phyloP scores from a whole-genome alignment of 2,329 filamentous ascomycete genomes.

The Fusarium dimerum region DNA sequence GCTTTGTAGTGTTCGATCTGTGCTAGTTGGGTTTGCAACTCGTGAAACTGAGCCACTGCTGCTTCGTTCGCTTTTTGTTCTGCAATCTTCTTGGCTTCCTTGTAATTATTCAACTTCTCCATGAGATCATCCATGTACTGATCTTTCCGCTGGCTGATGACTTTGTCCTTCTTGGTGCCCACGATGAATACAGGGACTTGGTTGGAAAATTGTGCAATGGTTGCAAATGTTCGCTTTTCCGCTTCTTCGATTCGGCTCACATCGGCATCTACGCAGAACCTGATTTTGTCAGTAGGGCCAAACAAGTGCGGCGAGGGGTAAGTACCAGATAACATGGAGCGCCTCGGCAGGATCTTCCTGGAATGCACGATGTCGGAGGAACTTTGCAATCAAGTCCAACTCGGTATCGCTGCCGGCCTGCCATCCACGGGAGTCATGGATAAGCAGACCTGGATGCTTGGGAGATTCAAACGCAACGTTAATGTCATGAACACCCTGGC shows the following conservation, averaged over 20 bases:
- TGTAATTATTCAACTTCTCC: conserved; percentile 27
- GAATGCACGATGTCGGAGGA: conserved; percentile 26
- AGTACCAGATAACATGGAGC: conserved; percentile 27
- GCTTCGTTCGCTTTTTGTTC: conserved; percentile 22
- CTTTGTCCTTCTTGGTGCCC: conserved; percentile 29
- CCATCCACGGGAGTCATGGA: conserved; percentile 29
- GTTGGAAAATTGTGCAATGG: conserved; percentile 27
- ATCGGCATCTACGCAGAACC: conserved; percentile 29
- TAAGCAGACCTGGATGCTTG: conserved; percentile 24
- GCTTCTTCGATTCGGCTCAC: conserved; percentile 29
- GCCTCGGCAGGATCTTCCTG: conserved; percentile 27
- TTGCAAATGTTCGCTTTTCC: conserved; percentile 28
- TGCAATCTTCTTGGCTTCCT: conserved; percentile 23
- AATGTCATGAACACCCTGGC: conserved; percentile 28
- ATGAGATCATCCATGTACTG: conserved; percentile 24
- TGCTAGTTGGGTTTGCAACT: conserved; percentile 22
- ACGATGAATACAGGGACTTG: conserved; percentile 28
- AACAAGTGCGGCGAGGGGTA: rapidly evolving
- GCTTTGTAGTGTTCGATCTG: conserved; percentile 31
- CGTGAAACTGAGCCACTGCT: conserved; percentile 23
- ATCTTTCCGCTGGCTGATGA: conserved; percentile 21
- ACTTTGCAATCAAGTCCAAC: conserved; percentile 28
- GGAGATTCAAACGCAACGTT: conserved; percentile 29
- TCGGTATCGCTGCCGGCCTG: conserved; percentile 26
- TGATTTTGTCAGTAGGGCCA: neutral